These are phyloP conservation scores for Diaporthe sp. DNA, from an alignment of 2,329 filamentous ascomycete species.

Conservation along the genomic window DNA sequence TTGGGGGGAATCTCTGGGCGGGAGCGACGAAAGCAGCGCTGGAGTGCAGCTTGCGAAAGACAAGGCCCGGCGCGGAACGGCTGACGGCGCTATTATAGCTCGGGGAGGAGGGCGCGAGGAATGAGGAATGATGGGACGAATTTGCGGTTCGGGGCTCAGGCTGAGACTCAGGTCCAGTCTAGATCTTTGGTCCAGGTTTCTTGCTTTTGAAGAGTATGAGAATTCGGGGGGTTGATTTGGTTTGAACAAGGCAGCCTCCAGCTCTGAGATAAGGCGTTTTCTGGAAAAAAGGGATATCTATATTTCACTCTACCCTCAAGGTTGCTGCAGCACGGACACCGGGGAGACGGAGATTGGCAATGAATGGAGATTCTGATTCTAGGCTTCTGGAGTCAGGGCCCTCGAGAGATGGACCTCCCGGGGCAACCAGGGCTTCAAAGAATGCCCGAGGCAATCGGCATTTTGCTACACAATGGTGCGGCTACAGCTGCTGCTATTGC, in stretches of 20 bases:
- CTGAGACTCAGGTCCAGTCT: neutral
- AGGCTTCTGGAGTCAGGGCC: slow-evolving; percentile 21
- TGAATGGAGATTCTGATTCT: slow-evolving; percentile 25
- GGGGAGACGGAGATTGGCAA: slow-evolving; percentile 30
- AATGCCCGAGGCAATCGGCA: slow-evolving; percentile 27
- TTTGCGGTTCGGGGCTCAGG: neutral
- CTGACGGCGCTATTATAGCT: slow-evolving; percentile 30
- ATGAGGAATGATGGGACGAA: neutral
- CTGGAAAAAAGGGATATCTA: slow-evolving; percentile 27
- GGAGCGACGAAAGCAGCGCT: slow-evolving; percentile 16
- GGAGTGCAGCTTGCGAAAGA: slow-evolving; percentile 25
- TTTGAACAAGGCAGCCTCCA: neutral
- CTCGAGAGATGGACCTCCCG: neutral
- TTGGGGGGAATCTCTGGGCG: neutral
- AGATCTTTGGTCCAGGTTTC: neutral
- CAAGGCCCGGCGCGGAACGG: slow-evolving; percentile 17
- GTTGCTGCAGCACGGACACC: slow-evolving; percentile 21
- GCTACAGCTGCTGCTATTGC: neutral
- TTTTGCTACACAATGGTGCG: neutral
- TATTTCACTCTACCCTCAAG: slow-evolving; percentile 23
- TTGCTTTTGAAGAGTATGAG: neutral
- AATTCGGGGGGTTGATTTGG: neutral
- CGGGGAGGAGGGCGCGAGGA: slow-evolving; percentile 17
- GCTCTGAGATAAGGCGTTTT: neutral
- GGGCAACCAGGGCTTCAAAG: slow-evolving; percentile 11